Evolutionary conservation across 352 stramenopile species (phyloP), one percentile per base, ranked within the genome.

Genomic region (Phytophthora idaei): DNA sequence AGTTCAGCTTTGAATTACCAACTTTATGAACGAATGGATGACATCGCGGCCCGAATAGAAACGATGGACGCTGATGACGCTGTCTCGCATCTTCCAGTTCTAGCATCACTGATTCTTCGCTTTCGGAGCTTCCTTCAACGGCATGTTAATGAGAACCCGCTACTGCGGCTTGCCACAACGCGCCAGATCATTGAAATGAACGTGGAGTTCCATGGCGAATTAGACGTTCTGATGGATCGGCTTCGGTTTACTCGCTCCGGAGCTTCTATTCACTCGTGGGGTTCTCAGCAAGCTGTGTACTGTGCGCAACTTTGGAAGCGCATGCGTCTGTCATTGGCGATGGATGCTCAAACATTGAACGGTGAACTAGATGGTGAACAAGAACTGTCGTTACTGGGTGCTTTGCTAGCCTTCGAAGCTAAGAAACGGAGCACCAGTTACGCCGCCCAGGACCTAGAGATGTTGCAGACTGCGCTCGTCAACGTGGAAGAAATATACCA

Each of bases 251-350:
- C 53, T 37, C 58, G 64, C 12, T 53, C 41, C 12, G 69, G 53
- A 37, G 52, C 69, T 46, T 69, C 69, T 3, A 76, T 76, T 49
- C 69, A 76, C 54, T 66, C 57, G 4, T 76, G 69, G 69, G 51
- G 7, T 31, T 28, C 21, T 12, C 53, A 70, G 36, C 64, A 70
- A 39, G 15, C 42, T 4, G 49, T 54, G 11, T 63, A 64, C n/a
- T 25, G 52, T 5, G 58, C 72, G 12, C 63, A 73, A n/a, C 64
- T 73, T 25, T 76, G 69, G 64, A 61, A 65, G 29, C 57, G 69
- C 4, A 42, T 76, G 64, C 69, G 63, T 37, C 8, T 70, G 9
- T 57, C 57, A 17, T 69, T 73, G 41, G n/a, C 39, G 41, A 50
- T 52, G 44, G 57, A 76, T 63, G 14, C 28, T 56, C 69, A 64